A percentile compares a stretch with the other conserved stretches of the same genome.
phyloP scores from a whole-genome alignment of 75 land plant species.

The Cryptomeria japonica region DNA sequence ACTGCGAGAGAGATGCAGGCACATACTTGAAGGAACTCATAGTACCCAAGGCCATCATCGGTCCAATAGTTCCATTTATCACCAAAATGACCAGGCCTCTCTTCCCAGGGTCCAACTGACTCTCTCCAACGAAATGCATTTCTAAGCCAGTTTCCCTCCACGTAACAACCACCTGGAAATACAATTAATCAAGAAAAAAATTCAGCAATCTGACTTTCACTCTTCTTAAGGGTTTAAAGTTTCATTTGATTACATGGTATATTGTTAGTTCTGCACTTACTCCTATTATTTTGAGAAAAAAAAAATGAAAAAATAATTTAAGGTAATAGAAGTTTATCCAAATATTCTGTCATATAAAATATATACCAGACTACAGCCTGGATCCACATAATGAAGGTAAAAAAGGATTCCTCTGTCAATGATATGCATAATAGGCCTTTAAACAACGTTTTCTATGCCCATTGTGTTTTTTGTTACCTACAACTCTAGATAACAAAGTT shows the following conservation, averaged over 20 bases:
- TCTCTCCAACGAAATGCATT: conserved; percentile 95
- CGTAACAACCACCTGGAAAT: conserved; percentile 86
- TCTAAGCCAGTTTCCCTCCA: conserved; percentile 82
- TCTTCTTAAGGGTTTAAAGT: neutral
- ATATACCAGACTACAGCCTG: neutral
- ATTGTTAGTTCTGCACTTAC: neutral
- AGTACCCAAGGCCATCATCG: conserved; percentile 95
- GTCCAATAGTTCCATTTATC: conserved; percentile 99
- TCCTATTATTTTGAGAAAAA: neutral
- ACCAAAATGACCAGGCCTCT: conserved; percentile 97
- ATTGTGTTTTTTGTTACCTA: neutral
- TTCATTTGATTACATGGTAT: neutral
- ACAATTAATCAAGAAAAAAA: neutral
- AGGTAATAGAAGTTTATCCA: neutral
- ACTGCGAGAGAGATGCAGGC: neutral
- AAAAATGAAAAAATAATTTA: neutral
- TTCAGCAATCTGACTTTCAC: neutral
- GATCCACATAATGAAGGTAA: neutral
- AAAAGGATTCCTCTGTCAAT: neutral
- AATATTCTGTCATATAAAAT: neutral
- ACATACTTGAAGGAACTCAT: conserved; percentile 85
- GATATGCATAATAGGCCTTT: neutral
- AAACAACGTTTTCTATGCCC: neutral
- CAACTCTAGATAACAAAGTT: neutral
- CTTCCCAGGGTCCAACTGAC: conserved; percentile 88